Evolutionary conservation across 2,329 filamentous ascomycete species (phyloP), one percentile per base, ranked within the genome.

Genomic region (Pseudopithomyces chartarum): DNA sequence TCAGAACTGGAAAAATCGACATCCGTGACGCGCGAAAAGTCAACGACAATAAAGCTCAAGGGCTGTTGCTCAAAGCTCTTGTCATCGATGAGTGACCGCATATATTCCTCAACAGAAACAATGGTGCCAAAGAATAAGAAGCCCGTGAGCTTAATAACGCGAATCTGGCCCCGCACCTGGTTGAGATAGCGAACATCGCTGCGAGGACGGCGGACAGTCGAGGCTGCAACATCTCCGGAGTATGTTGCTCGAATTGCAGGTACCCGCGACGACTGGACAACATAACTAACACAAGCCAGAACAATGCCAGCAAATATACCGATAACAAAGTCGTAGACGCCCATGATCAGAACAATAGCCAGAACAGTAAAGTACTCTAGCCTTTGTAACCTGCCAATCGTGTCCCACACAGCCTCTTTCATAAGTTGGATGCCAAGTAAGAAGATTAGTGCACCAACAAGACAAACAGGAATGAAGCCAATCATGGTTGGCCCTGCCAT

Each of bases 71-170:
- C 80, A 71, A 97, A 98, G 2, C 87, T 85, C 59, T 94, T 88
- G 29, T 96, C 92, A 26, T 93, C 88, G 45, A 98, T 88, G 32
- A 98, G 79, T 3, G 83, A 86, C 20, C 93, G 86, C 59, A 98
- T 93, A 61, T 90, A 90, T 60, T 91, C 90, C 75, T 99, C 95
- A 0, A 99, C 94, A 46, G 91, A 92, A 52, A 97, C 94, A 62
- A 99, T 97, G 2, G 93, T 98, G 15, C 95, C 95, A 65, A 99
- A 99, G 81, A 99, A 99, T n/a, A 99, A 85, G 70, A 94, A 98
- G 0, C 95, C 94, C 0, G 90, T 89, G 15, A 99, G 84, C 75
- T 98, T 98, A 68, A 96, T 90, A 48, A 98, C 88, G 56, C 91
- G 90, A 33, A 96, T 95, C 73, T 99, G 95, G 32, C 86, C 85